Base-by-base conservation (phyloP, 2,329 filamentous ascomycete genomes). In the Fulvia fulva region DNA sequence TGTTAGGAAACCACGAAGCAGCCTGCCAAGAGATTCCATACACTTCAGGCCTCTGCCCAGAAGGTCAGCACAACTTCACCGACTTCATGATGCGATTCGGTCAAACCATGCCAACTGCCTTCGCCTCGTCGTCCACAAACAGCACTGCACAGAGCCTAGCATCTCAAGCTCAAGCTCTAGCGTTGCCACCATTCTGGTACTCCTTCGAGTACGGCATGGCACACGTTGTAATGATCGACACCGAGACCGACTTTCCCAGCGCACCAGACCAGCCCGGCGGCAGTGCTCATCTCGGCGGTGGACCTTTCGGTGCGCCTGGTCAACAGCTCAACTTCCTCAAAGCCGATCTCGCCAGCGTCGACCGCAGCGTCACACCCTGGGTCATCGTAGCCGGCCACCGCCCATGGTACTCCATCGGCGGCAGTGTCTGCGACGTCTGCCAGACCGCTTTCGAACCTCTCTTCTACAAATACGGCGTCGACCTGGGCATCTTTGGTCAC, bases 61-160 rank as follows among this genome's bases (percentile, higher is more conserved):
- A 74, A 1, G 83, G 83, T 5, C 83, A 86, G 67, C 78, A 75
- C 63, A 86, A 86, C 70, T 86, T 85, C 68, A 85, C 82, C 3
- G 83, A 83, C 59, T 85, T 82, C 70, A 77, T 80, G 74, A 79
- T 78, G 61, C 78, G 82, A 26, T 85, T 82, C 65, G 78, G 78
- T 12, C 65, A 73, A 12, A 81, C 77, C 19, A 81, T 83, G 79
- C 80, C 82, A 0, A 76, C 71, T 0, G 71, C 79, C 0, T 84
- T 83, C 63, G 45, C 73, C 0, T 84, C 82, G 0, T 77, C 74
- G 0, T 84, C 81, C 0, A 55, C 69, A 9, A 72, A 77, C 67
- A 66, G 62, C 1, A 68, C 70, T 0, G 80, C 80, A 1, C 74
- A 74, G 46, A 61, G 75, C 3, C 71, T 70, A 23, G 80, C 81